Conservation (phyloP, 768 basidiomycete genomes). For the Kwoniella bestiolae region DNA sequence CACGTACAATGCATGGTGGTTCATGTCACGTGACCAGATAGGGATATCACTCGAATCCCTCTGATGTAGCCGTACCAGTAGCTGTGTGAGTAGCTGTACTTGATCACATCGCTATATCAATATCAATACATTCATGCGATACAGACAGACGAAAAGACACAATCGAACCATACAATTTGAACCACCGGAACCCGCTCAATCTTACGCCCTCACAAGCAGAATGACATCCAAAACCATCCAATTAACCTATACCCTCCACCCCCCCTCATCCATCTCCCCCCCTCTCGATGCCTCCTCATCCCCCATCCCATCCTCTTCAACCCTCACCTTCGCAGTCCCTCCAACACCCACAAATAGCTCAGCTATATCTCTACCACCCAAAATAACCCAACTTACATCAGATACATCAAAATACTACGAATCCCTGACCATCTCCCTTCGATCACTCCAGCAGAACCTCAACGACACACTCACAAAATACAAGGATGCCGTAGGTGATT, state of each 20-base stretch:
- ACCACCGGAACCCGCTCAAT: too few relatives aligned
- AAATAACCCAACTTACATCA: background rate
- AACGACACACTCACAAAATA: constrained; percentile 43
- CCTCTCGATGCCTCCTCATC: constrained; percentile 7
- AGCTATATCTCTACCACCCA: background rate
- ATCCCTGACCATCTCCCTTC: constrained; percentile 22
- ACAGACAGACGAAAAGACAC: too few relatives aligned
- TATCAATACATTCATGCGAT: too few relatives aligned
- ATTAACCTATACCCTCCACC: constrained; percentile 14
- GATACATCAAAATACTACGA: constrained; percentile 27
- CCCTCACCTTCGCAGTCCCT: background rate
- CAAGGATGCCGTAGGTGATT: constrained; percentile 49
- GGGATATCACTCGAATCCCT: background rate
- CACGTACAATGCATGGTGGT: background rate
- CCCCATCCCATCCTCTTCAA: constrained; percentile 10
- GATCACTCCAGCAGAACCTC: constrained; percentile 28
- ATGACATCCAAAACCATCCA: constrained; percentile 16
- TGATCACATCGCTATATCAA: too few relatives aligned
- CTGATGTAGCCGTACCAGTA: too few relatives aligned
- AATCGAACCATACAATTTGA: too few relatives aligned
- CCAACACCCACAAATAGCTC: background rate
- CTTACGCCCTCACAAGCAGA: too few relatives aligned
- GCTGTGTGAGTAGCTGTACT: too few relatives aligned
- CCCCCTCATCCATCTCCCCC: constrained; percentile 1
- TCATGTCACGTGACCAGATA: background rate